Conservation (phyloP, 345 rosid genomes). For the Salix dunnii region DNA sequence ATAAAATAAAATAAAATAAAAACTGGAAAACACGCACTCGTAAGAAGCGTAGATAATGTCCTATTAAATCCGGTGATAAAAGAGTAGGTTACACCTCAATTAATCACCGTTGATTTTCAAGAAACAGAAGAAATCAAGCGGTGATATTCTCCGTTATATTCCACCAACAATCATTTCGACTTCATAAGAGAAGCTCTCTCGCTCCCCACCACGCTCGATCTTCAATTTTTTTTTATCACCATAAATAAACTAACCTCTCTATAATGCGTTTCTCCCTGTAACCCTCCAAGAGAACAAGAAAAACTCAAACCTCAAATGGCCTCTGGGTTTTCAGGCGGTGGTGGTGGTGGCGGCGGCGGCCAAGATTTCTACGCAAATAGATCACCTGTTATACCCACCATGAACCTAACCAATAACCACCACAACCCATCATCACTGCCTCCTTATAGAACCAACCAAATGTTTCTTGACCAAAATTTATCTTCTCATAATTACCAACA, state of each 20-base stretch:
- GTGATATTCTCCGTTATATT: conserved; percentile 23
- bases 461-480: conserved; percentile 46
- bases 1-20: too few relatives aligned
- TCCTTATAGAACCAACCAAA: conserved; percentile 43
- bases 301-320: conserved; percentile 41
- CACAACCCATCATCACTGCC: conserved; percentile 19
- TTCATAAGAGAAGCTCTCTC: conserved; percentile 18
- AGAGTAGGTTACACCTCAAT: neutral
- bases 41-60: conserved; percentile 4
- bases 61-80: neutral
- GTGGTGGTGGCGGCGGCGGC: neutral
- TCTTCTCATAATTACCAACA: conserved; percentile 20
- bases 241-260: conserved; percentile 4
- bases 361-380: conserved; percentile 63
- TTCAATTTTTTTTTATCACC: conserved; percentile 12
- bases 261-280: conserved; percentile 32
- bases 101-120: conserved; percentile 18
- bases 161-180: conserved; percentile 30
- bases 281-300: conserved; percentile 5
- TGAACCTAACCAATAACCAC: conserved; percentile 32
- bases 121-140: neutral
- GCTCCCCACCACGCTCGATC: conserved; percentile 3
- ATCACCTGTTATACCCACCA: conserved; percentile 27
- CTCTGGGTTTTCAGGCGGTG: conserved; percentile 72
- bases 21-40: conserved; percentile 8